Evolutionary conservation across 129 eudicot genomes (phyloP), one percentile per base, ranked within the genome.

Genomic region (Rutidosis leptorrhynchoides): DNA sequence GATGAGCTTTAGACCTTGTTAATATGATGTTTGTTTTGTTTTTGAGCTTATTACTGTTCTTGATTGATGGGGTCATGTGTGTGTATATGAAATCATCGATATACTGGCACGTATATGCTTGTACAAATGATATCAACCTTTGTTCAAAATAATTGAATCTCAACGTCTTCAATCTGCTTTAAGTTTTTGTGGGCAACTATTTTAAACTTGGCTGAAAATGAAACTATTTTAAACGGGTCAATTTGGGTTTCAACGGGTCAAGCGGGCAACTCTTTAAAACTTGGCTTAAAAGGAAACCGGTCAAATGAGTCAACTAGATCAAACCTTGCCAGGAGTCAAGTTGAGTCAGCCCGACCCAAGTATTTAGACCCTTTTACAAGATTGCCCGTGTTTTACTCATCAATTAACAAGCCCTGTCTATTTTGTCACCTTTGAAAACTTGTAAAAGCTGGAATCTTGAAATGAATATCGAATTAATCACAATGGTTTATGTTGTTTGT

Each of bases 1-100:
- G 79, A 67, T 32, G 77, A 72, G 64, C 70, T 72, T 63, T 72
- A 72, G 64, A 17, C 43, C n/a, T 19, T 60, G 65, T 46, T 65
- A 25, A 5, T 58, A 56, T 56, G 25, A 10, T 55, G 17, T 33
- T 48, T 56, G 58, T 28, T 55, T 68, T 23, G 21, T 24, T 58
- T 58, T 58, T 70, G 27, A 26, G 2, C 17, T 58, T 27, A 16
- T 57, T 43, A 9, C 15, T 35, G 26, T 43, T 43, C n/a, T n/a
- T n/a, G n/a, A n/a, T 42, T 58, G n/a, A 26, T 43, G 57, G 57
- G 58, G 74, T 43, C 32, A 40, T 58, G 29, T 43, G 57, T 54
- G 73, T 43, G 65, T 58, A 40, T 55, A 57, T 24, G 42, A 49
- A 69, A 17, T 15, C 56, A 69, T 56, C n/a, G 32, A 26, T 69